Evolutionary conservation across 2,329 filamentous ascomycete genomes (phyloP).

Genomic region (Sclerotiophoma versabilis): DNA sequence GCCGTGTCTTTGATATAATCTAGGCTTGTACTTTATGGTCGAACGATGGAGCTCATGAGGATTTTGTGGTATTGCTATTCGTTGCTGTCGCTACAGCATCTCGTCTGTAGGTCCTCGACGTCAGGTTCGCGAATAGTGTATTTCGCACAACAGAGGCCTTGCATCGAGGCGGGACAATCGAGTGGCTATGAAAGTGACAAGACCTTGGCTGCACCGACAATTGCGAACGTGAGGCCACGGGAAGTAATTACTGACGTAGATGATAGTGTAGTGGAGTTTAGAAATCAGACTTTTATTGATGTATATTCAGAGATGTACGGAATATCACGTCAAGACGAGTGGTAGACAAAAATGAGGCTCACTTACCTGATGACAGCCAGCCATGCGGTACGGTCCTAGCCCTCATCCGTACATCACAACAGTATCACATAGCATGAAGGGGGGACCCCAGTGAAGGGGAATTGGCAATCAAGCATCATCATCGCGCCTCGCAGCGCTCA

Average conservation of each 20-base stretch:
- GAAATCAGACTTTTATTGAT: slow-evolving; percentile 1
- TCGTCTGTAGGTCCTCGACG: too few relatives aligned
- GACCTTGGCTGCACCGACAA: too few relatives aligned
- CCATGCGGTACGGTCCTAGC: slow-evolving; percentile 20
- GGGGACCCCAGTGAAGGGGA: slow-evolving; percentile 24
- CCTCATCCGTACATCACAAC: slow-evolving; percentile 16
- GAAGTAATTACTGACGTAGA: background rate
- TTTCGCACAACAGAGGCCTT: too few relatives aligned
- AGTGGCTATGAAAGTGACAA: too few relatives aligned
- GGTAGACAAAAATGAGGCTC: background rate
- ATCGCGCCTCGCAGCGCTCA: slow-evolving; percentile 48
- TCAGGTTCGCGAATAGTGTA: too few relatives aligned
- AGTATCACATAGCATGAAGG: slow-evolving; percentile 15
- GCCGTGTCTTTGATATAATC: too few relatives aligned
- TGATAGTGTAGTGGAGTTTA: background rate
- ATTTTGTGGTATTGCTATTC: too few relatives aligned
- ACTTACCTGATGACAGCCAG: slow-evolving; percentile 21
- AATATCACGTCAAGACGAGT: background rate
- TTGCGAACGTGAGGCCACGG: background rate
- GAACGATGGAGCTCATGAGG: too few relatives aligned
- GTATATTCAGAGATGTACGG: background rate
- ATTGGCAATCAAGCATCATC: slow-evolving; percentile 94
- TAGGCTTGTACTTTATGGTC: too few relatives aligned
- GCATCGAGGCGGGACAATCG: too few relatives aligned
- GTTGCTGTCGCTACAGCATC: too few relatives aligned